Percentiles rank a stretch among this genome's conserved stretches.
phyloP scores from a whole-genome alignment of 768 basidiomycete genomes.

The Psilocybe azurescens region DNA sequence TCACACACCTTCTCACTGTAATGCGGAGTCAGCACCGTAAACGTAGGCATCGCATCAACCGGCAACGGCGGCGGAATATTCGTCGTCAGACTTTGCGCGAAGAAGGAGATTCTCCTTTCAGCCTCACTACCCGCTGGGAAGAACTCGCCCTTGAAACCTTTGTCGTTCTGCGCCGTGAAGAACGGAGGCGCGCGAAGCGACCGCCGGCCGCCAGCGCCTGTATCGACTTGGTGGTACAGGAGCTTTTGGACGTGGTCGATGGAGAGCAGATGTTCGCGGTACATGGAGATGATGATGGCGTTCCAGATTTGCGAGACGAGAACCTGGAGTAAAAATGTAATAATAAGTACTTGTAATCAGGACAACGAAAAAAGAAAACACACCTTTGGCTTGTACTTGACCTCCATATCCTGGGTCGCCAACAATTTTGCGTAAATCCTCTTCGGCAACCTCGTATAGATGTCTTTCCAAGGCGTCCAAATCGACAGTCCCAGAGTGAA shows the following conservation, averaged over 20 bases:
- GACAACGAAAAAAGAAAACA: conserved; percentile 21
- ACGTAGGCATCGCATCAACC: conserved; percentile 99
- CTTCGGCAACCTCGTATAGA: conserved; percentile 95
- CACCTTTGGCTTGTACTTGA: conserved; percentile 99
- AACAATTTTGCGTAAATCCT: conserved; percentile 95
- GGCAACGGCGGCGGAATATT: conserved; percentile 91
- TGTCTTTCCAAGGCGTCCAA: conserved; percentile 99
- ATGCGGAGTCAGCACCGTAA: conserved; percentile 97
- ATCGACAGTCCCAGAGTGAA: conserved; percentile 94
- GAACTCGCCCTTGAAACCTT: conserved; percentile 80
- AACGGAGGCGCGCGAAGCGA: conserved; percentile 95
- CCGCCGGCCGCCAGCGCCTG: conserved; percentile 78
- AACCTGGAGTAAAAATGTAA: conserved; percentile 55
- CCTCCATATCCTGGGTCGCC: conserved; percentile 94
- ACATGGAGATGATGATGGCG: conserved; percentile 99
- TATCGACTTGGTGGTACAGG: conserved; percentile 95
- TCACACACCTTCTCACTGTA: conserved; percentile 91
- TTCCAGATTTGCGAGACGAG: conserved; percentile 99
- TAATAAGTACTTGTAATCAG: conserved; percentile 5
- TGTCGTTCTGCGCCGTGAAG: conserved; percentile 96
- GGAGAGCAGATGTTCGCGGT: conserved; percentile 96
- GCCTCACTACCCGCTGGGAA: conserved; percentile 96
- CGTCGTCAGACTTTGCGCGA: conserved; percentile 97
- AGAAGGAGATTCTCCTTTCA: conserved; percentile 97
- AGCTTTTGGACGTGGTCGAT: conserved; percentile 99